These are phyloP conservation scores for Fusarium dlaminii DNA, from an alignment of 2,329 filamentous ascomycete genomes.

Conservation along the genomic window DNA sequence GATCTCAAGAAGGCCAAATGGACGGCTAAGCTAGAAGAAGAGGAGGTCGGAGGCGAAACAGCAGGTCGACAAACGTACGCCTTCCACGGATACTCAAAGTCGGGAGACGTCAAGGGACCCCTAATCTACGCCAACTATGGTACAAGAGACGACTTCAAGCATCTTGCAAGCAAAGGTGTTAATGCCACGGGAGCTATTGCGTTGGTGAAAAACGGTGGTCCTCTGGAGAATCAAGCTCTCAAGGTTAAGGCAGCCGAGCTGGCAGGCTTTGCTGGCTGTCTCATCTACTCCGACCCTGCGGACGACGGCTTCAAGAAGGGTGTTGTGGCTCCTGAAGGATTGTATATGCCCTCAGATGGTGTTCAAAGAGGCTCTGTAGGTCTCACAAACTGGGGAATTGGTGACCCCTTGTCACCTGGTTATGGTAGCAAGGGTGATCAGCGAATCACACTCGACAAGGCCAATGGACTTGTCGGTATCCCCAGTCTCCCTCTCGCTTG, in stretches of 20 bases:
- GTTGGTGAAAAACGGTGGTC: conserved; percentile 82
- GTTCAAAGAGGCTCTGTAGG: conserved; percentile 86
- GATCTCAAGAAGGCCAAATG: conserved; percentile 68
- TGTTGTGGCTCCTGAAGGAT: conserved; percentile 77
- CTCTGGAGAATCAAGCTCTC: conserved; percentile 75
- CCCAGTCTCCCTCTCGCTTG: conserved; percentile 91
- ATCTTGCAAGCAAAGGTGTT: conserved; percentile 75
- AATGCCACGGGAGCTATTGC: conserved; percentile 82
- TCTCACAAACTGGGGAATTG: conserved; percentile 82
- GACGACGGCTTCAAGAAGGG: conserved; percentile 85
- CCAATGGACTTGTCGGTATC: conserved; percentile 79
- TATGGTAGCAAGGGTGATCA: conserved; percentile 76
- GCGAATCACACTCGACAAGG: conserved; percentile 75
- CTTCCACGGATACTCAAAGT: conserved; percentile 90
- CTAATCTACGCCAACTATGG: conserved; percentile 95
- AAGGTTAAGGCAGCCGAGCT: conserved; percentile 92
- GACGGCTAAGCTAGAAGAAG: conserved; percentile 87
- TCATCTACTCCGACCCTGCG: conserved; percentile 91
- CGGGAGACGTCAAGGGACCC: conserved; percentile 85
- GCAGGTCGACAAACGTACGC: conserved; percentile 75
- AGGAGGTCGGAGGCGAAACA: conserved; percentile 69
- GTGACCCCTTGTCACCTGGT: conserved; percentile 92
- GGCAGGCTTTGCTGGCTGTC: conserved; percentile 84
- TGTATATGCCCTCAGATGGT: conserved; percentile 81
- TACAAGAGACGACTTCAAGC: conserved; percentile 82